Evolutionary conservation across 176 grass and related monocot genomes (phyloP), one percentile per base, ranked within the genome.

Genomic region (Cenchrus purpureus): DNA sequence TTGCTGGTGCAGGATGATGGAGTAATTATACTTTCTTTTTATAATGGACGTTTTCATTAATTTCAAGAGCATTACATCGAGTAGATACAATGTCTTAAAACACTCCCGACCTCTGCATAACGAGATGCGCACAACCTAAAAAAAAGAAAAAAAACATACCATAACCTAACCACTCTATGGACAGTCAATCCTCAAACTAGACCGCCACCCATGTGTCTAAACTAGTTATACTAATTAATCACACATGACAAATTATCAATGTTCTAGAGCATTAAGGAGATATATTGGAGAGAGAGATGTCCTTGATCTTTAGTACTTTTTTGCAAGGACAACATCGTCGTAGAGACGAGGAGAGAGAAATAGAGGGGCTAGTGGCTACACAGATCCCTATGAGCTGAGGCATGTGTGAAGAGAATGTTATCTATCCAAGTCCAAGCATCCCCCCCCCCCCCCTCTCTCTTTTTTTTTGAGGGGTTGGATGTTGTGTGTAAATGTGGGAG

Each of bases 361-460:
- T 25, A 54, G 53, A 71, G 85, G 49, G 29, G 75, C 56, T 58
- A 58, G 2, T 15, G 74, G 71, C 81, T 91, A 92, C 97, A 98
- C 97, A 91, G 90, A 96, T 98, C 95, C 96, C 96, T 82, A 82
- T 70, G 87, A 90, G 80, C 43, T 59, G 78, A 46, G 82, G 78
- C 5, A 57, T 67, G 87, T 68, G 78, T 11, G 58, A 66, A 83
- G 89, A 28, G 85, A 70, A 69, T 91, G 76, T 87, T 81, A 87
- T 70, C 85, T 82, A 43, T 64, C 73, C 79, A 78, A 85, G 86
- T 56, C 65, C 74, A 83, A 88, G 58, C 87, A 91, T 90, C 88
- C 95, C 46, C 78, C 68, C 68, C 49, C 56, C 25, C 12, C 76
- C 19, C 20, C 0, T 1, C 19, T 22, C 2, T 3, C 0, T 44